Percentiles rank a stretch among this genome's conserved stretches.
phyloP scores from a whole-genome alignment of 495 filamentous ascomycete species.

The Aspergillus coremiiformis region DNA sequence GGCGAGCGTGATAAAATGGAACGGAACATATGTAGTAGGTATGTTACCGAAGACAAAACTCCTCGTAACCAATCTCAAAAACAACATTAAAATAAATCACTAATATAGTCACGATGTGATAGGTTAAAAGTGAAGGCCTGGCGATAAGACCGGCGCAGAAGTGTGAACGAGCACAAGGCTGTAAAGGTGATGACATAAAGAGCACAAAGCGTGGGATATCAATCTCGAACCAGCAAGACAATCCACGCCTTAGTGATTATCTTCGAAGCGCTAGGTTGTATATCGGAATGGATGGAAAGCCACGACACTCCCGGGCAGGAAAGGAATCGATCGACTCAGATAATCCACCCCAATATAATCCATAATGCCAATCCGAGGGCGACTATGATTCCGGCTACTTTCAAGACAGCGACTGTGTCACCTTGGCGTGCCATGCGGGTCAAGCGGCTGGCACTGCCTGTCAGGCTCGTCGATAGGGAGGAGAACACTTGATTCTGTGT shows the following conservation, averaged over 20 bases:
- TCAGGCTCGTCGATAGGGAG: conserved; percentile 51
- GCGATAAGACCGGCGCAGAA: neutral
- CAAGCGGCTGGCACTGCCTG: conserved; percentile 78
- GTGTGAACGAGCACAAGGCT: neutral
- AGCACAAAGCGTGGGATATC: neutral
- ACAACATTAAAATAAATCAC: neutral
- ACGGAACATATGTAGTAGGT: neutral
- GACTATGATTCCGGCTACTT: conserved; percentile 77
- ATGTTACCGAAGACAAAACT: neutral
- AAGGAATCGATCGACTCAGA: conserved; percentile 30
- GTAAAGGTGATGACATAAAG: neutral
- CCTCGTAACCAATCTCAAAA: neutral
- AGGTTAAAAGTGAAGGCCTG: neutral
- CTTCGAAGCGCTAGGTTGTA: neutral
- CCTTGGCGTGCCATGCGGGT: conserved; percentile 87
- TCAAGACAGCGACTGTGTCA: conserved; percentile 84
- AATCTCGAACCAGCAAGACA: conserved; percentile 2
- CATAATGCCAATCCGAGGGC: conserved; percentile 68
- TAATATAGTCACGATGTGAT: neutral
- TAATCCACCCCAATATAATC: conserved; percentile 60
- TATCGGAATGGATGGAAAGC: neutral
- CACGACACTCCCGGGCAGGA: too few species aligned
- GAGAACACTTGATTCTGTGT: conserved; percentile 57
- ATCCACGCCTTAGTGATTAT: neutral
- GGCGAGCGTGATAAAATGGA: too few species aligned